Evolutionary conservation across 768 basidiomycete species (phyloP), one percentile per base, ranked within the genome.

Genomic region (Agaricus subrufescens): DNA sequence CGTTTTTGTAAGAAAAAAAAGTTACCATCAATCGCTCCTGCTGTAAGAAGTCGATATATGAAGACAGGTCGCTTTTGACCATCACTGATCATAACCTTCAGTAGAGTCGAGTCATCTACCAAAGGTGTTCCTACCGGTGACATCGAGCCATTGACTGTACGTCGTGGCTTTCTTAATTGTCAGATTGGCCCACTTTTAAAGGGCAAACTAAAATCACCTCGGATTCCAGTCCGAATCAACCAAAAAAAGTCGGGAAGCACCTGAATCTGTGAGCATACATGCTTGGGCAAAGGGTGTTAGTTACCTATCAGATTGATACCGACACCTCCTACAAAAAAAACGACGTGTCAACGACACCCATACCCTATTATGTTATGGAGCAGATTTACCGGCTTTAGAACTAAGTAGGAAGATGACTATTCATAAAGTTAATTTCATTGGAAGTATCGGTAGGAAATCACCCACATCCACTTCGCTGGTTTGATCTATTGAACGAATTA

Each of bases 91-190:
- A 47, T 14, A 8, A 4, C 6, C 34, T 34, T 34, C 8, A 54
- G 30, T 25, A 57, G n/a, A 50, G 19, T 19, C 14, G 8, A 11
- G 6, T 11, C 56, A 38, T 43, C n/a, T 40, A 52, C 31, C 29
- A 39, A 46, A 37, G 34, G 57, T 23, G 2, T 10, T 46, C 61
- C 46, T 58, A 92, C 93, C 93, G 82, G 70, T 96, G 92, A 66
- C 95, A 96, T 48, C 96, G 84, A 50, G 94, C 96, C 96, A 98
- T 98, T 1, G 97, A 88, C 70, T 99, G 97, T 15, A 94, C 69
- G 71, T 99, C 97, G 63, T 90, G 90, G 63, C 89, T 92, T 54
- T 29, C 46, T 14, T 31, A 15, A 23, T 49, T 54, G 30, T 56
- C 52, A 19, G 53, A 7, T 51, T 25, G 29, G 38, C n/a, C 19